phyloP scores from a whole-genome alignment of 345 rosid species.

The Punica granatum region DNA sequence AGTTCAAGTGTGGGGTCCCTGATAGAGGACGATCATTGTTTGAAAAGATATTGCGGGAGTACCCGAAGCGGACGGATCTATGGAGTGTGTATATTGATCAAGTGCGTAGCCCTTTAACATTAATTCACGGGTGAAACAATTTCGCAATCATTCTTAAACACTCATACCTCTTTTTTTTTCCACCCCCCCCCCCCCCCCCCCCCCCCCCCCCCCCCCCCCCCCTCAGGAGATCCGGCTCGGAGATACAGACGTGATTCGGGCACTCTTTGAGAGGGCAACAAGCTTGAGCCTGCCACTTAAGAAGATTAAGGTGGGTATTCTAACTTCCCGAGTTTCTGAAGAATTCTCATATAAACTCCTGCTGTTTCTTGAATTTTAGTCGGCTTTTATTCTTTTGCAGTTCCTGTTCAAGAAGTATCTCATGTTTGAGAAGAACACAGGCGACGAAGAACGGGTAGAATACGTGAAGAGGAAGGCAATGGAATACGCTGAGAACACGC shows the following conservation, averaged over 20 bases:
- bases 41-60: slow-evolving; percentile 79
- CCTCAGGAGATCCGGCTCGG: slow-evolving; percentile 71
- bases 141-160: background rate
- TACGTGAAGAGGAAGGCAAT: slow-evolving; percentile 75
- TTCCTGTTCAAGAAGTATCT: slow-evolving; percentile 89
- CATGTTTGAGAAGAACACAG: slow-evolving; percentile 54
- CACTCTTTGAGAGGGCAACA: slow-evolving; percentile 81
- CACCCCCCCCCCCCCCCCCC: too few relatives aligned
- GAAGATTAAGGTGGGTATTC: slow-evolving; percentile 62
- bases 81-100: slow-evolving; percentile 97
- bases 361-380: background rate
- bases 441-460: slow-evolving; percentile 53
- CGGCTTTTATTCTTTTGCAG: slow-evolving; percentile 29
- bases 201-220: too few relatives aligned
- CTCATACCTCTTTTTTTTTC: background rate
- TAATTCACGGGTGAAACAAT: background rate
- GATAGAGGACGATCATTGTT: slow-evolving; percentile 86
- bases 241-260: slow-evolving; percentile 54
- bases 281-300: slow-evolving; percentile 79
- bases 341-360: background rate
- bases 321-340: background rate
- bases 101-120: slow-evolving; percentile 29
- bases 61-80: slow-evolving; percentile 89
- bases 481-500: slow-evolving; percentile 62
- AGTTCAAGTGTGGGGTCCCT: slow-evolving; percentile 82